Base-by-base conservation (phyloP, 148 eudicot genomes). In the Pouteria glomerata region DNA sequence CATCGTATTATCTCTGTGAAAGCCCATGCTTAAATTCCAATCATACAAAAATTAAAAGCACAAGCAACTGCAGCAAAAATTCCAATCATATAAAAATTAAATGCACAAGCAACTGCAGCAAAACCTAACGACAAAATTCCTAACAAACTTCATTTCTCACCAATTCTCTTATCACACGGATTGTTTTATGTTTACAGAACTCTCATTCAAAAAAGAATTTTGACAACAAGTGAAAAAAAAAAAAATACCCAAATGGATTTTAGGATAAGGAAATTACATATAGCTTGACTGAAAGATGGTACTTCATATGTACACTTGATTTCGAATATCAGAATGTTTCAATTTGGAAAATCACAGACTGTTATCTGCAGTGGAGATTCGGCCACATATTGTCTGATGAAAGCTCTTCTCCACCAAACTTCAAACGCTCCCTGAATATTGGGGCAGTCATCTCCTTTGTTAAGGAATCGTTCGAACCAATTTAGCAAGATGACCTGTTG, bases 351-450 rank as follows among this genome's bases (percentile, higher is more conserved):
- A 78, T 89, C 95, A 64, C 81, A 89, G 24, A 91, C 81, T 1
- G 95, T 74, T 72, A 93, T 79, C 87, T 93, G 98, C 86, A 93
- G 61, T 63, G 83, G 81, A 13, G 97, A 80, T 52, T 86, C 93
- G 30, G 78, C 31, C 53, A 74, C 83, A 73, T 82, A 89, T 63
- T 86, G 90, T 77, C 87, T 87, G 51, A 93, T 78, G 52, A 93
- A 93, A 80, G 95, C 88, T 72, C 98, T 77, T 78, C 95, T 86
- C 98, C 98, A 93, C 98, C 98, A 93, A 71, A 91, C 84, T 80
- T 93, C 95, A 73, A 93, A 93, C 6, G 98, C 98, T 69, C 85
- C 87, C 82, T 91, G 97, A 56, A 93, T 87, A 84, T 93, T 93
- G 3, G 98, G 98, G 71, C 97, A 93, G 55, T 93, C 98, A 29